Conservation (phyloP, 1,139 yeast species). For the Candida sojae region DNA sequence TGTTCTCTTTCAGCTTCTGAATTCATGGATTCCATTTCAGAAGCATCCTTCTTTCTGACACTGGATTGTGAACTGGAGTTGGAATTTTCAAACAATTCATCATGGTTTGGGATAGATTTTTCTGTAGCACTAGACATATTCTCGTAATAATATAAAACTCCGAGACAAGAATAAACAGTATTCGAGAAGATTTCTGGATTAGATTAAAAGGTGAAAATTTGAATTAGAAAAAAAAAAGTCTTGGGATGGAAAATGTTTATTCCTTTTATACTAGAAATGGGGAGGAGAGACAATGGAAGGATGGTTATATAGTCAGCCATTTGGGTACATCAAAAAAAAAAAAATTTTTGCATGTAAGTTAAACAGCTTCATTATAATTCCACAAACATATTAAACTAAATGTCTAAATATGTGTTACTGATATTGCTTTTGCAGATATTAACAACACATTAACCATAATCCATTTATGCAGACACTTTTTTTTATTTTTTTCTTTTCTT, state of each 20-base stretch:
- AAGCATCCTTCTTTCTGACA: constrained; percentile 18
- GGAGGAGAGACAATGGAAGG: background rate
- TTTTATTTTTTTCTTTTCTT: background rate
- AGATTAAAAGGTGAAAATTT: background rate
- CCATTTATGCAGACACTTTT: background rate
- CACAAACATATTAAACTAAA: background rate
- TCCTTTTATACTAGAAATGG: background rate
- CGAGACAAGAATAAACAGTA: background rate
- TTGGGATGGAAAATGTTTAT: background rate
- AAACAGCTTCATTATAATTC: background rate
- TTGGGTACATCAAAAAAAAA: background rate
- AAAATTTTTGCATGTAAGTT: too few species aligned
- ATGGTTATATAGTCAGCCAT: background rate
- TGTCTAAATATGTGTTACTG: background rate
- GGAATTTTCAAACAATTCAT: constrained; percentile 19
- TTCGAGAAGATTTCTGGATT: too few species aligned
- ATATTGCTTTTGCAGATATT: background rate
- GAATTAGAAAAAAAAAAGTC: background rate
- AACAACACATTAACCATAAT: background rate
- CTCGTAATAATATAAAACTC: background rate
- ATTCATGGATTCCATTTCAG: constrained; percentile 27
- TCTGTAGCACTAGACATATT: constrained; percentile 1
- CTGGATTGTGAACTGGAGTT: constrained; percentile 23
- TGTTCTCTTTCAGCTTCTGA: constrained; percentile 25
- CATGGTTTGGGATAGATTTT: constrained; percentile 4